Evolutionary conservation across 306 rosid species (phyloP).

Genomic region (Ziziphus jujuba): DNA sequence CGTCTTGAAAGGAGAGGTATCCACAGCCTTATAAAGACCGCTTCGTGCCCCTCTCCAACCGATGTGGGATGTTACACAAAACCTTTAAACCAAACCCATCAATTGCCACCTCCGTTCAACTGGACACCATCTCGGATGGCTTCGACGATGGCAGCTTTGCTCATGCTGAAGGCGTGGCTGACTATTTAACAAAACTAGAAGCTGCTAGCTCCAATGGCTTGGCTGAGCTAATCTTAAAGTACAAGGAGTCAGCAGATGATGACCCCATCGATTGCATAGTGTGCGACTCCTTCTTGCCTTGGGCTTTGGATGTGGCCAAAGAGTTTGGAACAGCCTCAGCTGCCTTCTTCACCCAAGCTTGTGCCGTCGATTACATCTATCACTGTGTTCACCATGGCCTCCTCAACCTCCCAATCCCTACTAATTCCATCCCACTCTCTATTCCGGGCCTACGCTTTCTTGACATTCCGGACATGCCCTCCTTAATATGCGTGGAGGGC

Average conservation of each 20-base stretch:
- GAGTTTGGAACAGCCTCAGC: conserved; percentile 41
- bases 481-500: conserved; percentile 32
- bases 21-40: too few species aligned
- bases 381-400: conserved; percentile 39
- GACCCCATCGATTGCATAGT: conserved; percentile 43
- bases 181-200: conserved; percentile 41
- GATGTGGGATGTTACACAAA: too few species aligned
- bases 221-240: conserved; percentile 39
- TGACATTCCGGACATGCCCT: conserved; percentile 46
- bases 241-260: conserved; percentile 25
- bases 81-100: conserved; percentile 32
- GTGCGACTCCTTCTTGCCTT: conserved; percentile 47
- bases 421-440: conserved; percentile 36
- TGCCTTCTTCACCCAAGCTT: conserved; percentile 58
- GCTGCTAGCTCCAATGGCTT: conserved; percentile 38
- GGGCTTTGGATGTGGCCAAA: conserved; percentile 60
- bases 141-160: conserved; percentile 57
- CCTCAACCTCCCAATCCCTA: too few species aligned
- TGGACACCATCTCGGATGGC: conserved; percentile 70
- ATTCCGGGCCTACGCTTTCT: conserved; percentile 52
- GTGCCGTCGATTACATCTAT: conserved; percentile 44
- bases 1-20: too few species aligned
- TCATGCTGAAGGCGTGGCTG: conserved; percentile 27
- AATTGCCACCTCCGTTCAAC: conserved; percentile 21
- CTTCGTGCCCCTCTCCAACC: too few species aligned